These are phyloP conservation scores for Fusarium redolens DNA, from an alignment of 2,329 filamentous ascomycete species.

Conservation along the genomic window DNA sequence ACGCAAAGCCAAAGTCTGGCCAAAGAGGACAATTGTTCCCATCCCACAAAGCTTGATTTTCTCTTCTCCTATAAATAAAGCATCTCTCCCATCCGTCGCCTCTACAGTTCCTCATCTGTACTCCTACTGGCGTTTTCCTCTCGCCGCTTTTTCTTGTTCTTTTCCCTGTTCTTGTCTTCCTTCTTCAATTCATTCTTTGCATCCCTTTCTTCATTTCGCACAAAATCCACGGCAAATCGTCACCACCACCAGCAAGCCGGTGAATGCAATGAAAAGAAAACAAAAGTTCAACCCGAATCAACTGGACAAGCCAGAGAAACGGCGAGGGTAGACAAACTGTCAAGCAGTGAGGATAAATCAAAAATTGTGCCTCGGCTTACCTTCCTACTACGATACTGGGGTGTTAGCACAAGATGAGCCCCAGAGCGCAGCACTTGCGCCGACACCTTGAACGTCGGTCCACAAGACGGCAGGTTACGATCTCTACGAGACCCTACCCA, in stretches of 20 bases:
- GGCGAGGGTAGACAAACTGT: background rate
- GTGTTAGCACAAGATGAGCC: background rate
- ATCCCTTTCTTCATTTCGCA: background rate
- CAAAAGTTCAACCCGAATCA: background rate
- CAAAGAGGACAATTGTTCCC: too few relatives aligned
- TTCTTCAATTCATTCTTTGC: background rate
- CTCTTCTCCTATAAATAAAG: too few relatives aligned
- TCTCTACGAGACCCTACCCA: background rate
- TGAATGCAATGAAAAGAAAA: slow-evolving; percentile 9
- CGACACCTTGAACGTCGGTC: background rate
- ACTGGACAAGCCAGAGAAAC: background rate
- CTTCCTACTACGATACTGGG: background rate
- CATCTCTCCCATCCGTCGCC: too few relatives aligned
- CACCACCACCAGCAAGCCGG: background rate
- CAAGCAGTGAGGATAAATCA: background rate
- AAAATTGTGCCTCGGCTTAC: background rate
- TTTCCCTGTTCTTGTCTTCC: background rate
- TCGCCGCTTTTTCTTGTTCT: too few relatives aligned
- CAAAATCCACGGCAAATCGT: background rate
- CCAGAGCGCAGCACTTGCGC: background rate
- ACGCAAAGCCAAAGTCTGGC: too few relatives aligned
- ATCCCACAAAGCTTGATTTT: too few relatives aligned
- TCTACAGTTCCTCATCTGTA: too few relatives aligned
- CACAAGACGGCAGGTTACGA: background rate
- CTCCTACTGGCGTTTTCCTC: background rate